Conservation (phyloP, 108 stramenopile genomes). For the Aurantiochytrium sp. region DNA sequence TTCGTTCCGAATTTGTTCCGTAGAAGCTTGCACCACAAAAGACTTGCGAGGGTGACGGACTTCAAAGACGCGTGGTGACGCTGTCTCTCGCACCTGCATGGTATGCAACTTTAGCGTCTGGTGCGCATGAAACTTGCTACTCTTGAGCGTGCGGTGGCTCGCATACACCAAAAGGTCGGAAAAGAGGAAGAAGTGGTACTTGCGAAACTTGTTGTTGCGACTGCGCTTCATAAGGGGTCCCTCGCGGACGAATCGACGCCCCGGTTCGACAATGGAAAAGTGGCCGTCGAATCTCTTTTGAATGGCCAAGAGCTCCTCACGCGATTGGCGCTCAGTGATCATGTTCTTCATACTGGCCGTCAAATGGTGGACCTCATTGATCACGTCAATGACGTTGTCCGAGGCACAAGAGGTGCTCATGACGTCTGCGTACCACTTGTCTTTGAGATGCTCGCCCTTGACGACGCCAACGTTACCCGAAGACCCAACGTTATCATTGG, state of each 20-base stretch:
- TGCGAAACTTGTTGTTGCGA: neutral
- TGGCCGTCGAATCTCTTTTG: neutral
- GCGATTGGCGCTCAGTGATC: neutral
- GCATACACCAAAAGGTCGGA: neutral
- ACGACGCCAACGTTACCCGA: neutral
- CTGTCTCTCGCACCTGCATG: neutral
- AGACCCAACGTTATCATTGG: neutral
- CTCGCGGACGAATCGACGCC: neutral
- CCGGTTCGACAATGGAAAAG: neutral
- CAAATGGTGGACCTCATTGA: neutral
- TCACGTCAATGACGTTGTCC: neutral
- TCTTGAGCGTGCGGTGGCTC: neutral
- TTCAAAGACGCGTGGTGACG: neutral
- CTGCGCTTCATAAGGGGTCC: neutral
- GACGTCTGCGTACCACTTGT: neutral
- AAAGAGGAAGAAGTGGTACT: conserved; percentile 12
- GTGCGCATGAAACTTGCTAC: neutral
- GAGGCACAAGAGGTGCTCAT: neutral
- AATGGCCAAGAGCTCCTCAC: neutral
- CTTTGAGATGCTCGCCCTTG: conserved; percentile 14
- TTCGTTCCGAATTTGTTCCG: neutral
- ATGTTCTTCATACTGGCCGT: neutral
- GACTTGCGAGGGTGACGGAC: neutral
- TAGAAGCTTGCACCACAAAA: neutral
- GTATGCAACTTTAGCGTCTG: neutral